A percentile compares a stretch with the other conserved stretches of the same genome.
Evolutionary conservation across 805 yeast genomes (phyloP).

Genomic region (Candida chilensis): DNA sequence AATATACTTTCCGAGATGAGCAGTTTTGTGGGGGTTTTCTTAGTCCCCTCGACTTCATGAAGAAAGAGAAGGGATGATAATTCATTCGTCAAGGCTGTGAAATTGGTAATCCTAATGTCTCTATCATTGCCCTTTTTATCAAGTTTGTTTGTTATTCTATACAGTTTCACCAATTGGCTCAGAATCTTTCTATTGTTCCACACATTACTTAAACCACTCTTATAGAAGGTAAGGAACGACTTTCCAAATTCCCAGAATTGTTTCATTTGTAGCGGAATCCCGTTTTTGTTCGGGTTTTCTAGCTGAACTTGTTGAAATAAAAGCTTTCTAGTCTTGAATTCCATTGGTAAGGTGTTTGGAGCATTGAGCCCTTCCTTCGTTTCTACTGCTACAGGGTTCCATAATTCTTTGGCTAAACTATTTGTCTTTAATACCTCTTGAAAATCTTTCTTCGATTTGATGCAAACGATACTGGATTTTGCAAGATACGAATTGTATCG

Average conservation of each 20-base stretch:
- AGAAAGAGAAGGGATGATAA: conserved; percentile 24
- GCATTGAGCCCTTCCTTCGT: conserved; percentile 9
- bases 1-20: conserved; percentile 12
- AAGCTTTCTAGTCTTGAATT: conserved; percentile 14
- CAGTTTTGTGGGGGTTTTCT: conserved; percentile 5
- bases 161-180: conserved; percentile 7
- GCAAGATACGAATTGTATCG: too few relatives aligned
- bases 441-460: too few relatives aligned
- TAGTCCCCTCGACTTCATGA: conserved; percentile 13
- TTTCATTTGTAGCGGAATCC: conserved; percentile 13
- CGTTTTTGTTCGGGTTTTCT: conserved; percentile 8
- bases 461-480: too few relatives aligned
- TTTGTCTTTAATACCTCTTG: too few relatives aligned
- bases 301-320: conserved; percentile 14
- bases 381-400: neutral
- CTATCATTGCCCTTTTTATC: conserved; percentile 11
- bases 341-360: conserved; percentile 18
- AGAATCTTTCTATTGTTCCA: conserved; percentile 33
- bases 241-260: conserved; percentile 37
- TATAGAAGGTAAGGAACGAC: conserved; percentile 41
- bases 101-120: conserved; percentile 18
- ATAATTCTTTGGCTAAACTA: too few relatives aligned
- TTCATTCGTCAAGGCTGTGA: conserved; percentile 21
- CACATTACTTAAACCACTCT: conserved; percentile 45
- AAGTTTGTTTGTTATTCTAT: conserved; percentile 10